Base-by-base conservation (phyloP, 2,329 filamentous ascomycete genomes). In the Colletotrichum somersetense region DNA sequence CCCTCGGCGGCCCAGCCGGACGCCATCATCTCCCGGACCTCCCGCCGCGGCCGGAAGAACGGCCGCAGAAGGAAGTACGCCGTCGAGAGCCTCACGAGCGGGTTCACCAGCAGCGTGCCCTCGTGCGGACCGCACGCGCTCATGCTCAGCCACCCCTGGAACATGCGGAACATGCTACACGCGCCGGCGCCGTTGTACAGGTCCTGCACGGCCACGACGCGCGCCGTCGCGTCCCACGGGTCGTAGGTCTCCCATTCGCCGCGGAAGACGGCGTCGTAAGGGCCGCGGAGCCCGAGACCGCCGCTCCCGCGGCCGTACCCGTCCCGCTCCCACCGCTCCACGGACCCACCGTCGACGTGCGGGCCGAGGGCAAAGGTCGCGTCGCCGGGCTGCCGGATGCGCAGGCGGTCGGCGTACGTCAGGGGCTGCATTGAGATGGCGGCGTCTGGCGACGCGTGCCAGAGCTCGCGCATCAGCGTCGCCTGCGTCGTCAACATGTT, bases 111-210 rank as follows among this genome's bases (percentile, higher is more conserved):
- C 64, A 98, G 82, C 0, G 95, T 96, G 0, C 95, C 95, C 82
- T 97, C 91, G 6, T 87, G 86, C 0, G 93, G 93, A 0, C 87
- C 90, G 0, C 90, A 92, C n/a, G 85, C 83, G 70, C 91, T 94
- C 87, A 98, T 91, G 72, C 89, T 89, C 64, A 98, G 81, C 95
- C 95, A 98, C 23, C 94, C 95, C 82, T 98, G 95, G 80, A 93
- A 96, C 87, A 94, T 92, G 50, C 96, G 89, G 81, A 97, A 95
- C 85, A 95, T 94, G 57, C 88, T 92, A 81, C 94, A 97, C 0
- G 93, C 91, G 0, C 95, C 95, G 0, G 94, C 87, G 0, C 95
- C 94, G 62, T 93, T 87, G 79, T 98, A 96, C 44, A 95, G 83
- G 80, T 97, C 92, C 72, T 89, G 91, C 2, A 90, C 87, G 3